Percentiles rank a stretch among this genome's conserved stretches.
Conservation (phyloP, 2,329 filamentous ascomycete genomes). For the Paracorniculantispora psalliotae region DNA sequence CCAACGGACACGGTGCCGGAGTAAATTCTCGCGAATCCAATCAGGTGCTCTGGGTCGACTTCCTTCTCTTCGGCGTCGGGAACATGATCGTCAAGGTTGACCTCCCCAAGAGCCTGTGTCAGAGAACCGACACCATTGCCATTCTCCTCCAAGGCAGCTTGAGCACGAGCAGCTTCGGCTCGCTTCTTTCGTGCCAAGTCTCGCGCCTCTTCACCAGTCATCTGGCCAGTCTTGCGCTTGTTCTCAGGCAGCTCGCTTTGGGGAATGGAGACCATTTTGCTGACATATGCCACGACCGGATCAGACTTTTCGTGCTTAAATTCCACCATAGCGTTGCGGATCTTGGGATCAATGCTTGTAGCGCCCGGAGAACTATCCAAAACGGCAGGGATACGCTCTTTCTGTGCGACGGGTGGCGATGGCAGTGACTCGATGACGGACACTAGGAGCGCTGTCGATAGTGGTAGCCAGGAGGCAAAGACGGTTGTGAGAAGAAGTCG, state of each 20-base stretch:
- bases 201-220: slow-evolving; percentile 85
- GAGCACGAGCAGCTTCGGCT: slow-evolving; percentile 77
- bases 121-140: slow-evolving; percentile 47
- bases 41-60: slow-evolving; percentile 76
- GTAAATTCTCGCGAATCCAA: slow-evolving; percentile 91
- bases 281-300: slow-evolving; percentile 89
- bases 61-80: slow-evolving; percentile 50
- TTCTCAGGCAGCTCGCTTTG: slow-evolving; percentile 89
- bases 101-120: slow-evolving; percentile 54
- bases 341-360: slow-evolving; percentile 59
- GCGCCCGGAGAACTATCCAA: slow-evolving; percentile 76
- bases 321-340: slow-evolving; percentile 76
- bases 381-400: slow-evolving; percentile 71
- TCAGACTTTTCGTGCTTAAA: slow-evolving; percentile 68
- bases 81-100: slow-evolving; percentile 51
- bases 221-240: slow-evolving; percentile 63
- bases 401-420: slow-evolving; percentile 75
- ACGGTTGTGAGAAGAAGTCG: slow-evolving; percentile 78
- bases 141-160: slow-evolving; percentile 51
- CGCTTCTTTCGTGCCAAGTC: slow-evolving; percentile 84
- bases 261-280: slow-evolving; percentile 95
- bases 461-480: slow-evolving; percentile 83
- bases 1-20: slow-evolving; percentile 87
- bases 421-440: slow-evolving; percentile 92
- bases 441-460: slow-evolving; percentile 88